Evolutionary conservation across 352 stramenopile genomes (phyloP).

Genomic region (Globisporangium irregulare): DNA sequence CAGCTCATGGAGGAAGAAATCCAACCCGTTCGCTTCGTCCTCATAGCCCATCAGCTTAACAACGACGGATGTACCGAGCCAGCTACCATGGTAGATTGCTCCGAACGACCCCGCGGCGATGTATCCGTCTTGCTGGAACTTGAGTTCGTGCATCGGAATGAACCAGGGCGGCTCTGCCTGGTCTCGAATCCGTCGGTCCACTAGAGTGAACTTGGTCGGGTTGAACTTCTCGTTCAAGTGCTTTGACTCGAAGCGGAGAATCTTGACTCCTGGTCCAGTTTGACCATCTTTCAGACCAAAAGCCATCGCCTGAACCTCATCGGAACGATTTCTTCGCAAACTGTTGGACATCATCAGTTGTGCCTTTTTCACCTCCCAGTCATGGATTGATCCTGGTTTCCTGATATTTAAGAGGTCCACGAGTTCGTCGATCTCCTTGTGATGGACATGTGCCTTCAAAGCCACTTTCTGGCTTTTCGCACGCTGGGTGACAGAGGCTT

Average conservation of each 20-base stretch:
- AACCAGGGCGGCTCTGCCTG: slow-evolving; percentile 13
- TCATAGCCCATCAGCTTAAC: slow-evolving; percentile 19
- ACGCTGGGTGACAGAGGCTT: slow-evolving; percentile 1
- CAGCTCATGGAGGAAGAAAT: slow-evolving; percentile 17
- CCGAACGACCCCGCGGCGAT: slow-evolving; percentile 23
- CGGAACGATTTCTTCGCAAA: neutral
- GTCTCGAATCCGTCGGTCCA: slow-evolving; percentile 13
- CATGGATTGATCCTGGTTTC: neutral
- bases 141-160: slow-evolving; percentile 18
- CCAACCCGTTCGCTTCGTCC: slow-evolving; percentile 10
- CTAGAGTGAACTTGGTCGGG: slow-evolving; percentile 5
- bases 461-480: slow-evolving; percentile 8
- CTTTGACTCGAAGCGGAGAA: slow-evolving; percentile 11
- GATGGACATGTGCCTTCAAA: slow-evolving; percentile 9
- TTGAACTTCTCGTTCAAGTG: slow-evolving; percentile 15
- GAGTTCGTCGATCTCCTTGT: slow-evolving; percentile 16
- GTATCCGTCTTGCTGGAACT: slow-evolving; percentile 12
- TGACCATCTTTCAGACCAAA: neutral
- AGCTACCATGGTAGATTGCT: slow-evolving; percentile 19
- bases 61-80: slow-evolving; percentile 14
- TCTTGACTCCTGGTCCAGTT: neutral
- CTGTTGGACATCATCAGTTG: neutral
- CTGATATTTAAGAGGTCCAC: slow-evolving; percentile 5
- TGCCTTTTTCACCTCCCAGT: slow-evolving; percentile 11
- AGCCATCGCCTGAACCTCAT: neutral